phyloP scores from a whole-genome alignment of 1,284 basidiomycete species.

The Blastosporella zonata region DNA sequence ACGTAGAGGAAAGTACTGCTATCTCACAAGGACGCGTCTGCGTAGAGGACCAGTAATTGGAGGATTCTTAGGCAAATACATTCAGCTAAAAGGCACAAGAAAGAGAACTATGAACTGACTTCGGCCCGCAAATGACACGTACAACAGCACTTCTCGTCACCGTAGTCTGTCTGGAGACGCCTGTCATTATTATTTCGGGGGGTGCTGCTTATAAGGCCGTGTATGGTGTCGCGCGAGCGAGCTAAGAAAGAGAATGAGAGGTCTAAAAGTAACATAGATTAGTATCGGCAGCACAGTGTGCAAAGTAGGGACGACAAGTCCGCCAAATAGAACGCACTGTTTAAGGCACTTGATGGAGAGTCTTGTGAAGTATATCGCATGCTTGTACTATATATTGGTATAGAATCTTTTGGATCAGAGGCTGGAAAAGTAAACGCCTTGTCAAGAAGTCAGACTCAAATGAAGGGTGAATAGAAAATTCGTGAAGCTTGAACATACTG shows the following conservation, averaged over 20 bases:
- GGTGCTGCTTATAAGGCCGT: constrained; percentile 11
- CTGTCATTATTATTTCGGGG: constrained; percentile 4
- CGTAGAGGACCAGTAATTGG: not conserved
- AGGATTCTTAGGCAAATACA: not conserved
- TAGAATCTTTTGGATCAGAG: constrained; percentile 12
- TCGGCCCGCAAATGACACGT: constrained; percentile 10
- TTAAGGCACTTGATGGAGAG: not conserved
- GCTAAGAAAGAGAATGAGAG: constrained; percentile 5
- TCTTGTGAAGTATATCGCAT: constrained; percentile 2
- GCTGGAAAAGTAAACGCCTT: constrained; percentile 16
- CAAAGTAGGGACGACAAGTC: too few relatives aligned
- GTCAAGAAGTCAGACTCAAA: not conserved
- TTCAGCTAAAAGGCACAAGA: not conserved
- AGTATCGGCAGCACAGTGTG: too few relatives aligned
- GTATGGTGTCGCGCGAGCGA: constrained; percentile 4
- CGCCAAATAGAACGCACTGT: too few relatives aligned
- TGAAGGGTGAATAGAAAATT: not conserved
- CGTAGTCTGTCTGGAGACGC: not conserved
- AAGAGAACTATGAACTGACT: not conserved
- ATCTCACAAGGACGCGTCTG: not conserved
- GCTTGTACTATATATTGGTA: constrained; percentile 15
- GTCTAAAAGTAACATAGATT: not conserved
- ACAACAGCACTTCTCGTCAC: constrained; percentile 14
- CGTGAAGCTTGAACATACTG: constrained; percentile 14
- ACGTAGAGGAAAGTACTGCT: not conserved